phyloP scores from a whole-genome alignment of 1,284 basidiomycete genomes.

The Microbotryum intermedium region DNA sequence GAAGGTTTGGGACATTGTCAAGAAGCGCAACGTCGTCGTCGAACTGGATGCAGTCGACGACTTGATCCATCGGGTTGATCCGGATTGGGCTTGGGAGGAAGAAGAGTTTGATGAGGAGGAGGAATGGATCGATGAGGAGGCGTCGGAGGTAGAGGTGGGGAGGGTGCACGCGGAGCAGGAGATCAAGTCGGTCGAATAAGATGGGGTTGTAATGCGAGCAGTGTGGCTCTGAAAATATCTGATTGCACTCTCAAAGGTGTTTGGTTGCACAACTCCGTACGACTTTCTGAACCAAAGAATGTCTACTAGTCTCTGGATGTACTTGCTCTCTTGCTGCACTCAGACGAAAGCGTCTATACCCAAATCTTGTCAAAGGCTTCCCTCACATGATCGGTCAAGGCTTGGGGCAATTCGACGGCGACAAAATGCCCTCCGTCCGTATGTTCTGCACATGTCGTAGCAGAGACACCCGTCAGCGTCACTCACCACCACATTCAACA shows the following conservation, averaged over 20 bases:
- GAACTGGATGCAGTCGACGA: slow-evolving; percentile 27
- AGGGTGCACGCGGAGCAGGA: slow-evolving; percentile 4
- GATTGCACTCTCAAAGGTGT: too few species aligned
- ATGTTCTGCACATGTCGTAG: slow-evolving; percentile 3
- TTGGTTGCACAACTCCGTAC: too few species aligned
- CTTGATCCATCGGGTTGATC: slow-evolving; percentile 21
- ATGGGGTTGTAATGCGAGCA: too few species aligned
- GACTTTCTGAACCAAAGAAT: too few species aligned
- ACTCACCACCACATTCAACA: too few species aligned
- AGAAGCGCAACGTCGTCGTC: slow-evolving; percentile 20
- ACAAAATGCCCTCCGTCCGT: slow-evolving; percentile 21
- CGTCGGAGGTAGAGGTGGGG: slow-evolving; percentile 6
- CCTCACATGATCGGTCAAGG: slow-evolving; percentile 12
- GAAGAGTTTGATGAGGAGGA: slow-evolving; percentile 11
- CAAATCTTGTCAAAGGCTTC: slow-evolving; percentile 8
- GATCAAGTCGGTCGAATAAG: neutral
- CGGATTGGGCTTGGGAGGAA: slow-evolving; percentile 3
- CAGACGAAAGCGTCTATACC: too few species aligned
- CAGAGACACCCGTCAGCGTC: too few species aligned
- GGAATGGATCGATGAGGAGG: slow-evolving; percentile 8
- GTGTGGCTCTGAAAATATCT: too few species aligned
- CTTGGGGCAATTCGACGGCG: slow-evolving; percentile 10
- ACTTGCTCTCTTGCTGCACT: neutral
- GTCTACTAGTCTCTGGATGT: neutral
- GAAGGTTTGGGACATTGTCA: slow-evolving; percentile 27